phyloP scores from a whole-genome alignment of 225 moss, liverwort and hornwort species.

The Polytrichum commune region DNA sequence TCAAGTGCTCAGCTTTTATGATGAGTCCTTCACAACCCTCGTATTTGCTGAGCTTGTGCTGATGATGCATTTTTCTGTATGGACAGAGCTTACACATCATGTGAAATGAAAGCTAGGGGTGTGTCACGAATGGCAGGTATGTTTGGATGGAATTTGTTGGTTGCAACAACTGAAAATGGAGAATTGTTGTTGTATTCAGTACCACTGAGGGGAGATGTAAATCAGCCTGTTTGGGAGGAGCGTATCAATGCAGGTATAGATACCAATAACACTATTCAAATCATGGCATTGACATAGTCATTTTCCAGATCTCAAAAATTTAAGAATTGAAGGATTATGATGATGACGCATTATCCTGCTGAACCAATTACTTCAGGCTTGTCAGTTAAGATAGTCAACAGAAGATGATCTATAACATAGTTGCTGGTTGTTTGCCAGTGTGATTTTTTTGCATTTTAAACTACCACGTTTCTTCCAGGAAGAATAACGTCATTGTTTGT shows the following conservation, averaged over 20 bases:
- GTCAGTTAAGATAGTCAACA: no score
- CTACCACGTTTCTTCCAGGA: constrained; percentile 11
- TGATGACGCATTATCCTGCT: no score
- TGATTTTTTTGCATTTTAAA: background rate
- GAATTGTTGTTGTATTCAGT: constrained; percentile 25
- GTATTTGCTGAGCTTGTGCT: no score
- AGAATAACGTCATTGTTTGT: constrained; percentile 19
- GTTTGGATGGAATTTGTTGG: constrained; percentile 14
- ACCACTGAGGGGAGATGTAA: constrained; percentile 19
- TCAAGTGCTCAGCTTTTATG: no score
- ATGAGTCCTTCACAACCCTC: no score
- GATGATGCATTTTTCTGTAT: constrained; percentile 7
- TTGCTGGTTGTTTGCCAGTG: no score
- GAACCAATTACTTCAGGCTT: no score
- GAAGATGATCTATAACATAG: no score
- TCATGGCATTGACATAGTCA: background rate
- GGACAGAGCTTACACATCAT: constrained; percentile 31
- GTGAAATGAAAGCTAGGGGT: constrained; percentile 24
- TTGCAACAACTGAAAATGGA: constrained; percentile 26
- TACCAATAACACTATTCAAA: background rate
- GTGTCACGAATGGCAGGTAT: constrained; percentile 27
- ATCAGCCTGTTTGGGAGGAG: constrained; percentile 26
- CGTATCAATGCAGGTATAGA: constrained; percentile 26
- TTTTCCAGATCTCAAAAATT: no score
- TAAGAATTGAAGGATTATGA: no score